A percentile compares a stretch with the other conserved stretches of the same genome.
phyloP scores from a whole-genome alignment of 352 stramenopile species.

The Heterotrichella gracilis region DNA sequence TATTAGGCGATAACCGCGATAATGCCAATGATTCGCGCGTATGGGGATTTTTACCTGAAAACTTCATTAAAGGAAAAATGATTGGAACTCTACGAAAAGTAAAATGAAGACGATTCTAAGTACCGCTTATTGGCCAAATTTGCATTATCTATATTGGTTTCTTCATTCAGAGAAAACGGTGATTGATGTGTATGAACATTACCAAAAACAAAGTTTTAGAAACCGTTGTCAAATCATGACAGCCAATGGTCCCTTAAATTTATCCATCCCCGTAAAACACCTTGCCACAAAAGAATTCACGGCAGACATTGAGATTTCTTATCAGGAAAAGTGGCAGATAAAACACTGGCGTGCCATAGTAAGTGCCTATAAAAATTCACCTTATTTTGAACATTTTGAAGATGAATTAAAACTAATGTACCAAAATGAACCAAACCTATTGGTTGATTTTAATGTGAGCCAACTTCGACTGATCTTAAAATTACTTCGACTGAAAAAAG shows the following conservation, averaged over 20 bases:
- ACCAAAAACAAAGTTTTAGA: slow-evolving; percentile 2
- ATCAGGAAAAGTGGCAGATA: neutral
- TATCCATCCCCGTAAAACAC: neutral
- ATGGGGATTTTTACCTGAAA: neutral
- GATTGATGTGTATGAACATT: neutral
- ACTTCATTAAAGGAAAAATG: neutral
- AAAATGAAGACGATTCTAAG: neutral
- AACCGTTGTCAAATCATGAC: neutral
- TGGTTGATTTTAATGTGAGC: neutral
- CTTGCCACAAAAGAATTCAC: neutral
- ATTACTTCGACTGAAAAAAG: neutral
- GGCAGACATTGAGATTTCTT: neutral
- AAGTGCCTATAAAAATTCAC: neutral
- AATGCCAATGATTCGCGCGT: neutral
- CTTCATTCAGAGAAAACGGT: neutral
- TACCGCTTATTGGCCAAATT: neutral
- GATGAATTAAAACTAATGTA: neutral
- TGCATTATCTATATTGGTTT: neutral
- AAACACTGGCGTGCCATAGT: neutral
- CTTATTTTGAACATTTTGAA: neutral
- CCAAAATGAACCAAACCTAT: neutral
- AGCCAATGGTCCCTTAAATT: neutral
- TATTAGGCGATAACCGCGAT: neutral
- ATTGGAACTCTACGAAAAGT: neutral
- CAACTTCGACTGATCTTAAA: neutral